Percentiles rank a stretch among this genome's conserved stretches.
Conservation (phyloP, 495 filamentous ascomycete species). For the Penicillium samsonianum region DNA sequence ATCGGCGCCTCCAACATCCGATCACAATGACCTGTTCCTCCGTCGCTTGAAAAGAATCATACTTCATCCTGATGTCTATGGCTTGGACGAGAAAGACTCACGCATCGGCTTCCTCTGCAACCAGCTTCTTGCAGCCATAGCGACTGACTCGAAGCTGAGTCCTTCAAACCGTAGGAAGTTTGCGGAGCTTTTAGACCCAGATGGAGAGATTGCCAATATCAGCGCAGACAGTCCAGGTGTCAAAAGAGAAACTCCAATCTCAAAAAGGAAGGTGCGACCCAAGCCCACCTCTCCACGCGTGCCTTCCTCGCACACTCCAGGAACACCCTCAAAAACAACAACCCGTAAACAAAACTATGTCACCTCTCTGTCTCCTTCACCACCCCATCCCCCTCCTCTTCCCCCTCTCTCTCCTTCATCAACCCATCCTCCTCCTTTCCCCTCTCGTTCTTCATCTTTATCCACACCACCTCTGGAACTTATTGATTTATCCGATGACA, state of each 20-base stretch:
- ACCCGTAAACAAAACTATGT: neutral
- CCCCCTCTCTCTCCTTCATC: neutral
- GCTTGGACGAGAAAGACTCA: neutral
- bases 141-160: neutral
- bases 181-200: neutral
- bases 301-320: neutral
- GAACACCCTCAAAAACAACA: neutral
- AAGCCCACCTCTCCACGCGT: neutral
- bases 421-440: neutral
- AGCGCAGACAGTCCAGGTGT: neutral
- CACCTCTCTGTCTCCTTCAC: neutral
- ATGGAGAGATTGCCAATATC: neutral
- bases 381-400: neutral
- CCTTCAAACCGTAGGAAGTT: neutral
- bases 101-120: neutral
- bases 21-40: neutral
- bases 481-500: neutral
- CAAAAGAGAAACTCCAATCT: neutral
- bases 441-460: neutral
- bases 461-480: neutral
- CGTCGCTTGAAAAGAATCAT: neutral
- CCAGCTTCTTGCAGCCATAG: neutral
- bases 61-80: neutral
- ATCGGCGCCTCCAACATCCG: neutral
- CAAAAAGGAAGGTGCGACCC: neutral